These are phyloP conservation scores for Smallanthus sonchifolius DNA, from an alignment of 129 eudicot species.

Conservation along the genomic window DNA sequence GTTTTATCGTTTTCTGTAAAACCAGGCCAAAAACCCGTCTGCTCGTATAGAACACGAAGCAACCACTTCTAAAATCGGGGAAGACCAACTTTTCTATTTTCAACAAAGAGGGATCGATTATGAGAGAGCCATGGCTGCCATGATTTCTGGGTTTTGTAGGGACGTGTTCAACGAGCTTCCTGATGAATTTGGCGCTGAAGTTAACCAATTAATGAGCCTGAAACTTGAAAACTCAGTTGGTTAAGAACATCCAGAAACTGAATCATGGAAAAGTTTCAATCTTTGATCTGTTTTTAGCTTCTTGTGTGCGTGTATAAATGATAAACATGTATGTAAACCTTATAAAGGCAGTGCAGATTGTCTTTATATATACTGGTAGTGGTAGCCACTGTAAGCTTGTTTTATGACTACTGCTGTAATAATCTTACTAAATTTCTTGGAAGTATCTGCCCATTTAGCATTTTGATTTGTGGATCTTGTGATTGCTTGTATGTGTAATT, in stretches of 20 bases:
- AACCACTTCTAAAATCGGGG: conserved; percentile 93
- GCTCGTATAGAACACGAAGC: conserved; percentile 95
- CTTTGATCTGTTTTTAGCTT: background rate
- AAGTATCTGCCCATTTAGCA: background rate
- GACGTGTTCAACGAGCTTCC: conserved; percentile 95
- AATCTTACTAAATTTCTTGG: background rate
- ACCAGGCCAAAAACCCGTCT: conserved; percentile 70
- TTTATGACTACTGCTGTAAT: background rate
- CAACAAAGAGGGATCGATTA: conserved; percentile 95
- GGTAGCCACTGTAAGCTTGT: conserved; percentile 2
- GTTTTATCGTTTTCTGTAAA: background rate
- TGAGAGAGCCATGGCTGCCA: conserved; percentile 96
- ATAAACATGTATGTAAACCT: conserved; percentile 20
- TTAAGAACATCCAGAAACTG: conserved; percentile 25
- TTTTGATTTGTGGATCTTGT: background rate
- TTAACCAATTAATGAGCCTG: conserved; percentile 89
- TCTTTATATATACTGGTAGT: conserved; percentile 5
- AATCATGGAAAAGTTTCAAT: conserved; percentile 2
- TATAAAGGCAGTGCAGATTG: conserved; percentile 5
- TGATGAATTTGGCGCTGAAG: conserved; percentile 94
- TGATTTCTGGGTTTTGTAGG: conserved; percentile 93
- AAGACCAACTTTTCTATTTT: conserved; percentile 91
- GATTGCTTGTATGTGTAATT: background rate
- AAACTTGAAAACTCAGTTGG: conserved; percentile 98
- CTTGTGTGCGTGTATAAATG: conserved; percentile 15